Base-by-base conservation (phyloP, 495 filamentous ascomycete genomes). In the Penicillium cataractarum region DNA sequence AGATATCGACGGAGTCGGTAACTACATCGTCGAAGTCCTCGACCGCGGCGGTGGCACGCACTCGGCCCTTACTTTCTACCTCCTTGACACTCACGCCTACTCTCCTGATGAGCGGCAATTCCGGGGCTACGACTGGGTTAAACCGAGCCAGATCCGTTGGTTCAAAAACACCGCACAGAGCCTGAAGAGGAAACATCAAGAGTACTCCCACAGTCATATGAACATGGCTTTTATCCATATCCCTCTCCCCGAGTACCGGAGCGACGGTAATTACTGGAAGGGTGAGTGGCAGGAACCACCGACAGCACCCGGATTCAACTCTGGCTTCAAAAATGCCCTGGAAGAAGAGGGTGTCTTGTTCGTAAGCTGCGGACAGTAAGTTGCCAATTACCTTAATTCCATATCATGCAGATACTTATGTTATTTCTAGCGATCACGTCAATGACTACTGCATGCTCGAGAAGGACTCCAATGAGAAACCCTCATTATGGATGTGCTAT, bases 161-260 rank as follows among this genome's bases (percentile, higher is more conserved):
- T 99, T 98, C 79, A 87, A 87, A 71, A 81, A 83, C 57, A 94
- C 90, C 8, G 86, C 89, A 7, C 79, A 88, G 61, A 74, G 84
- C 12, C 73, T 97, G 44, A 84, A 84, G 67, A 88, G 89, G 68
- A 79, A 82, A 40, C 91, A 95, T 74, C 84, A 83, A 58, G 88
- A 91, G 65, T 98, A 98, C 74, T 87, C 89, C 0, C 90, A 93
- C 70, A 90, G 93, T 60, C 96, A 97, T 70, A 92, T 98, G 84
- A 90, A 98, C 72, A 86, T 98, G 75, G 93, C 96, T 0, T 99
- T 99, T 70, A 96, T 98, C 62, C 95, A 99, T 66, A 99, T 99
- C 54, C 95, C 95, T 2, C 80, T 99, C 15, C 93, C 94, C 0
- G 95, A 99, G 74, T 97, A 97, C 66, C 80, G 83, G 19, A 75